These are phyloP conservation scores for Calonectria ilicicola DNA, from an alignment of 2,329 filamentous ascomycete species.

Conservation along the genomic window DNA sequence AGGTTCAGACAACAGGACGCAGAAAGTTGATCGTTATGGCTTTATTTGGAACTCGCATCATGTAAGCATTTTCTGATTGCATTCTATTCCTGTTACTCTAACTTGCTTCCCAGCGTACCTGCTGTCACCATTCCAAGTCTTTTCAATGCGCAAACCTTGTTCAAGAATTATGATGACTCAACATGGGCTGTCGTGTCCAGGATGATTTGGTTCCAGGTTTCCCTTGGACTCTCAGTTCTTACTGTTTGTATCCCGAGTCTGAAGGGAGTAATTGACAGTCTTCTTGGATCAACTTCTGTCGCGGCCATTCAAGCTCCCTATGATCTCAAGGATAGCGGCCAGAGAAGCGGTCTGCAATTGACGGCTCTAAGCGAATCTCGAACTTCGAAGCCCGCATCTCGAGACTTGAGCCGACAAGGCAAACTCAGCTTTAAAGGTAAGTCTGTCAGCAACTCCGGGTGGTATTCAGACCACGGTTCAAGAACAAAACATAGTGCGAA, in stretches of 20 bases:
- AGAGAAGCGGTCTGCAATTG: slow-evolving; percentile 32
- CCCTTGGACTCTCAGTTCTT: slow-evolving; percentile 34
- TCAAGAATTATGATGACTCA: slow-evolving; percentile 21
- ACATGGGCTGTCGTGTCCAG: slow-evolving; percentile 31
- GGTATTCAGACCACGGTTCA: slow-evolving; percentile 29
- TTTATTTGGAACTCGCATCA: slow-evolving; percentile 35
- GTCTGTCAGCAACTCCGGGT: slow-evolving; percentile 13
- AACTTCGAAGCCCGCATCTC: slow-evolving; percentile 18
- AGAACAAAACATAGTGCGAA: slow-evolving; percentile 13
- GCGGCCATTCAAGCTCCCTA: slow-evolving; percentile 36
- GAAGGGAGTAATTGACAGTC: slow-evolving; percentile 39
- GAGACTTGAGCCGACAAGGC: neutral
- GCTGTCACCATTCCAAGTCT: slow-evolving; percentile 34
- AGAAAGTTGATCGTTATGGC: slow-evolving; percentile 35
- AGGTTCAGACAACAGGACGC: slow-evolving; percentile 33
- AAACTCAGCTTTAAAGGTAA: slow-evolving; percentile 11
- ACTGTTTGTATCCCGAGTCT: slow-evolving; percentile 40
- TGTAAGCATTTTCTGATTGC: slow-evolving; percentile 16
- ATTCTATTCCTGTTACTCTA: neutral
- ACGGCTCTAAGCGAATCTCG: slow-evolving; percentile 23
- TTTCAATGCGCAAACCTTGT: slow-evolving; percentile 27
- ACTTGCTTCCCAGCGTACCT: slow-evolving; percentile 24
- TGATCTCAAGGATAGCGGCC: slow-evolving; percentile 34
- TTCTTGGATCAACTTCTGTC: slow-evolving; percentile 32
- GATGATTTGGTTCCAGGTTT: slow-evolving; percentile 37